These are phyloP conservation scores for Euphorbia pulcherrima DNA, from an alignment of 345 rosid genomes.

Conservation along the genomic window DNA sequence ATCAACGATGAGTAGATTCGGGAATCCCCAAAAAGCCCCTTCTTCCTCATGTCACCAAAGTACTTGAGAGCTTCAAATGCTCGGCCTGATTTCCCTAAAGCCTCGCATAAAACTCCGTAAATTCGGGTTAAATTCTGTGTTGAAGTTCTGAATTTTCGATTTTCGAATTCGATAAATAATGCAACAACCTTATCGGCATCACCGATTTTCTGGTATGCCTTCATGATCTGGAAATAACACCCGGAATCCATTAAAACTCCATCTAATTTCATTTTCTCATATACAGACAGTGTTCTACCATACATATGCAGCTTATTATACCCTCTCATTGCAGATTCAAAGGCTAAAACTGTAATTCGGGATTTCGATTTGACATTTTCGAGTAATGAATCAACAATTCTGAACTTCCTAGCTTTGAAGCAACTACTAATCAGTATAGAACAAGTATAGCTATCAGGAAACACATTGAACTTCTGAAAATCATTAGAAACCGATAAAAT, in stretches of 20 bases:
- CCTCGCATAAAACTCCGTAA: constrained; percentile 43
- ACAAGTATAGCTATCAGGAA: constrained; percentile 59
- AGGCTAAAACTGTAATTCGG: constrained; percentile 40
- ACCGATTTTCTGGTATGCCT: constrained; percentile 53
- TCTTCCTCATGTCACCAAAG: constrained; percentile 50
- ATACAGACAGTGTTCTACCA: constrained; percentile 48
- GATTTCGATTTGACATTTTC: constrained; percentile 37
- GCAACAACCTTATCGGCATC: constrained; percentile 44
- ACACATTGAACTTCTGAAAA: constrained; percentile 43
- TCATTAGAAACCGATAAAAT: constrained; percentile 47
- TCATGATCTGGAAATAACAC: constrained; percentile 62
- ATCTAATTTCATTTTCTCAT: constrained; percentile 42
- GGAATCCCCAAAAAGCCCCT: constrained; percentile 41
- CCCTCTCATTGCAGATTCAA: constrained; percentile 65
- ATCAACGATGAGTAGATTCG: constrained; percentile 55
- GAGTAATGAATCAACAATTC: constrained; percentile 45
- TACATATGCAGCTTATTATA: constrained; percentile 83
- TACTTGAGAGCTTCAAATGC: constrained; percentile 60
- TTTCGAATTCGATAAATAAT: constrained; percentile 55
- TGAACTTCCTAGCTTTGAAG: constrained; percentile 53
- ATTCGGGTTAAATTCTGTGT: constrained; percentile 32
- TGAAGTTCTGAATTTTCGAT: constrained; percentile 28
- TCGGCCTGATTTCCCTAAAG: constrained; percentile 57
- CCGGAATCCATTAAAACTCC: constrained; percentile 43
- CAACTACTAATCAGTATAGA: constrained; percentile 50